A percentile compares a stretch with the other conserved stretches of the same genome.
phyloP scores from a whole-genome alignment of 768 basidiomycete genomes.

The Terana coerulea region DNA sequence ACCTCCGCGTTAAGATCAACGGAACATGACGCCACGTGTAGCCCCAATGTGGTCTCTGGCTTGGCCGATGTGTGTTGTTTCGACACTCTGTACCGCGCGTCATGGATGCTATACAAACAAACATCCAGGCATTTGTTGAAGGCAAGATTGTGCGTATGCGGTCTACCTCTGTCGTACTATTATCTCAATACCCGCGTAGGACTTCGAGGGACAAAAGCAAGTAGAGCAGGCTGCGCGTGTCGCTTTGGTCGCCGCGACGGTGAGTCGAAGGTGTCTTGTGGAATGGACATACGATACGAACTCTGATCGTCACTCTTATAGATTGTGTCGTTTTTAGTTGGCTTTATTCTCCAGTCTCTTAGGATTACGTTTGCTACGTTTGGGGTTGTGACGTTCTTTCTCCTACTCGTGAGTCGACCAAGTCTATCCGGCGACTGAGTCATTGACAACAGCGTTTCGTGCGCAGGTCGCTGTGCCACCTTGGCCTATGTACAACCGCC shows the following conservation, averaged over 20 bases:
- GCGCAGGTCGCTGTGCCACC: slow-evolving; percentile 59
- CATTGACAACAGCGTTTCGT: not conserved
- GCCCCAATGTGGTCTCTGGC: not conserved
- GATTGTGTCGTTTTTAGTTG: slow-evolving; percentile 53
- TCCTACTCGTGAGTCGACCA: slow-evolving; percentile 14
- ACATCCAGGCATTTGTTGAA: slow-evolving; percentile 23
- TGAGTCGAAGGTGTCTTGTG: too few relatives aligned
- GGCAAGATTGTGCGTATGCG: slow-evolving; percentile 30
- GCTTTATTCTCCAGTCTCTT: slow-evolving; percentile 55
- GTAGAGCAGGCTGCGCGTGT: slow-evolving; percentile 45
- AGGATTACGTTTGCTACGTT: slow-evolving; percentile 49
- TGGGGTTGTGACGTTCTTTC: slow-evolving; percentile 23
- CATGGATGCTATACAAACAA: slow-evolving; percentile 11
- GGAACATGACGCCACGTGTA: not conserved
- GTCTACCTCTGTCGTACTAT: too few relatives aligned
- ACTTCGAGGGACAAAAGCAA: slow-evolving; percentile 57
- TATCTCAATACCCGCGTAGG: slow-evolving; percentile 32
- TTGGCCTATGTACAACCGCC: slow-evolving; percentile 63
- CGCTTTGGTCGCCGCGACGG: slow-evolving; percentile 43
- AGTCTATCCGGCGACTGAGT: too few relatives aligned
- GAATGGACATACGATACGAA: slow-evolving; percentile 4
- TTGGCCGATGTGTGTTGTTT: not conserved
- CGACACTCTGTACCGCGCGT: not conserved
- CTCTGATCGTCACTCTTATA: slow-evolving; percentile 19
- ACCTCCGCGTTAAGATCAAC: not conserved